These are phyloP conservation scores for Plasmodium relictum DNA, from an alignment of 169 alveolate species.

Conservation along the genomic window DNA sequence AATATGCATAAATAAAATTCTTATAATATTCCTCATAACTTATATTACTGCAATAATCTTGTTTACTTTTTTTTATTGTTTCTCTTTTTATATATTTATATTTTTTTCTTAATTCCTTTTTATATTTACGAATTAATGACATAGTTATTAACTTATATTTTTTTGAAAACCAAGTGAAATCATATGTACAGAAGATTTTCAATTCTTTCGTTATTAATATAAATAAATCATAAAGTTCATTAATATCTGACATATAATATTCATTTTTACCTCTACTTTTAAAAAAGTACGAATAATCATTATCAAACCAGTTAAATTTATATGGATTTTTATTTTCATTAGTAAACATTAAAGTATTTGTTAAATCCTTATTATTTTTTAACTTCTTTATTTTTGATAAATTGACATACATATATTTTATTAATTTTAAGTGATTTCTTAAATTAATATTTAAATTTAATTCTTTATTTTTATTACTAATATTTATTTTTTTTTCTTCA, in stretches of 20 bases:
- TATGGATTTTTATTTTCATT: constrained; percentile 55
- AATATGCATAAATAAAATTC: background rate
- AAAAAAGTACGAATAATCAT: constrained; percentile 57
- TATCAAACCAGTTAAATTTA: constrained; percentile 44
- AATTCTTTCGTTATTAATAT: constrained; percentile 36
- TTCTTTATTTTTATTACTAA: constrained; percentile 20
- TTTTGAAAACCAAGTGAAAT: constrained; percentile 59
- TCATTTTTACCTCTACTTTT: constrained; percentile 30
- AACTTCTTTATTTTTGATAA: constrained; percentile 34
- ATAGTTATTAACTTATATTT: constrained; percentile 62
- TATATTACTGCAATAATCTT: background rate
- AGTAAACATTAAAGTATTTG: constrained; percentile 39
- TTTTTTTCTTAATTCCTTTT: constrained; percentile 31
- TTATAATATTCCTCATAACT: background rate
- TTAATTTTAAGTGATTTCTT: constrained; percentile 36
- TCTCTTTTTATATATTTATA: constrained; percentile 19
- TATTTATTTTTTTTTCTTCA: background rate
- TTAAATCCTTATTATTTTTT: constrained; percentile 25
- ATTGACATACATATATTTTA: constrained; percentile 27
- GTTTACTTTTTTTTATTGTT: background rate
- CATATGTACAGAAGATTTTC: constrained; percentile 46
- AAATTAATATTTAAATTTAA: constrained; percentile 43
- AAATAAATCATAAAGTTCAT: constrained; percentile 54
- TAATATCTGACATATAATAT: constrained; percentile 41
- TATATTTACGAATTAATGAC: constrained; percentile 55